Percentiles rank a stretch among this genome's conserved stretches.
Evolutionary conservation across 2,329 filamentous ascomycete species (phyloP).

Genomic region (Cladophialophora exuberans): DNA sequence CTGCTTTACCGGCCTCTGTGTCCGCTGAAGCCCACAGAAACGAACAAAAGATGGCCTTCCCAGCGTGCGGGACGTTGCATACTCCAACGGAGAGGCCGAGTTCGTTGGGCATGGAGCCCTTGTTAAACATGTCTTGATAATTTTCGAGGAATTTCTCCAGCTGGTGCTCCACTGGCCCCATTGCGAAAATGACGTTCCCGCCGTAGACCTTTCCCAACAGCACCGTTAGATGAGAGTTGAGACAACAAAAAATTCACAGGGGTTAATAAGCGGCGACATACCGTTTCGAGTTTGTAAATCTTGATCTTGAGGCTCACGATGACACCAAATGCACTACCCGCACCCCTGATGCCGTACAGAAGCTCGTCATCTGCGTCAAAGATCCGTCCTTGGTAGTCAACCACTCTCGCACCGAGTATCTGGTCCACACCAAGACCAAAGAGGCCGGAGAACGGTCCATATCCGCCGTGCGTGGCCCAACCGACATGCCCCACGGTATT

Average conservation of each 20-base stretch:
- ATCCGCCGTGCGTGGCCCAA: slow-evolving; percentile 43
- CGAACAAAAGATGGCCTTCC: neutral
- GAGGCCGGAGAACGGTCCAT: slow-evolving; percentile 37
- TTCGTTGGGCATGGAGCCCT: neutral
- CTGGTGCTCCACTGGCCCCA: neutral
- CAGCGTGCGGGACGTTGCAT: neutral
- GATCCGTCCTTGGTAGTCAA: slow-evolving; percentile 43
- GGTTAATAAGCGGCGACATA: too few species aligned
- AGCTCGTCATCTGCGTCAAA: slow-evolving; percentile 44
- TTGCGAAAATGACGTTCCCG: neutral
- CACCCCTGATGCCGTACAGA: slow-evolving; percentile 45
- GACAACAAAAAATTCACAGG: too few species aligned
- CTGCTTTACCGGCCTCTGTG: neutral
- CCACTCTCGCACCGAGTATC: slow-evolving; percentile 44
- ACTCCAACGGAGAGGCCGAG: neutral
- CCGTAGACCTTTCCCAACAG: neutral
- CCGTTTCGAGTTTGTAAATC: slow-evolving; percentile 41
- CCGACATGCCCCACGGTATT: slow-evolving; percentile 40
- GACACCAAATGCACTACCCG: slow-evolving; percentile 45
- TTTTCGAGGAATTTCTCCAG: neutral
- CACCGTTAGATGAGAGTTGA: neutral
- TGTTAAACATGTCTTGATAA: neutral
- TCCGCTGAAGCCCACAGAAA: neutral
- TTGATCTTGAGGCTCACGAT: slow-evolving; percentile 48
- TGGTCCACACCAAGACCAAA: slow-evolving; percentile 44